phyloP scores from a whole-genome alignment of 2,329 filamentous ascomycete species.

The Alternaria arborescens region DNA sequence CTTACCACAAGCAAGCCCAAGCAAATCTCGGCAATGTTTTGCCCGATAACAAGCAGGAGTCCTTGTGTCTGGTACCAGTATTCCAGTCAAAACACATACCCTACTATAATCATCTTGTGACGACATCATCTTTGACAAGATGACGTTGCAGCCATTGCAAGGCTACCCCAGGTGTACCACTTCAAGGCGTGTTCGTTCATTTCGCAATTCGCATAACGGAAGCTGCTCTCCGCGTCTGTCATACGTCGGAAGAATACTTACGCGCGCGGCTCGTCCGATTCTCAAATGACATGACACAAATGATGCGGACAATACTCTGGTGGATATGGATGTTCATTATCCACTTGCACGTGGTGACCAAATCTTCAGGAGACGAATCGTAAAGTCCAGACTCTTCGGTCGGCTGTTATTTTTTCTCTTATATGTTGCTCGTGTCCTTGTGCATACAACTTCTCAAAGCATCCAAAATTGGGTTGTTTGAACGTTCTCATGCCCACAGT shows the following conservation, averaged over 20 bases:
- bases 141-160: not conserved
- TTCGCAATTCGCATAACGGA: not conserved
- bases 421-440: not conserved
- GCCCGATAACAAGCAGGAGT: not conserved
- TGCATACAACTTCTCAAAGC: not conserved
- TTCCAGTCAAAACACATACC: not conserved
- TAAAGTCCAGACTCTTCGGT: not conserved
- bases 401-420: not conserved
- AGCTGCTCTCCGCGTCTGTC: not conserved
- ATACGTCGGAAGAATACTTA: not conserved
- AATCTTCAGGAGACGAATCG: not conserved
- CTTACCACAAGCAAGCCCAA: conserved; percentile 1
- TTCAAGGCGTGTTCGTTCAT: not conserved
- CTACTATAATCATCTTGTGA: not conserved
- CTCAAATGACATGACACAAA: not conserved
- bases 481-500: not conserved
- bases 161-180: not conserved
- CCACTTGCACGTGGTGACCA: not conserved
- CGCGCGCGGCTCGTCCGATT: not conserved
- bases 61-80: not conserved
- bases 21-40: conserved; percentile 6
- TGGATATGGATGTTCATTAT: not conserved
- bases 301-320: not conserved
- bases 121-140: not conserved
- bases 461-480: not conserved